Conservation (phyloP, 768 basidiomycete species). For the Phlegmacium glaucopus region DNA sequence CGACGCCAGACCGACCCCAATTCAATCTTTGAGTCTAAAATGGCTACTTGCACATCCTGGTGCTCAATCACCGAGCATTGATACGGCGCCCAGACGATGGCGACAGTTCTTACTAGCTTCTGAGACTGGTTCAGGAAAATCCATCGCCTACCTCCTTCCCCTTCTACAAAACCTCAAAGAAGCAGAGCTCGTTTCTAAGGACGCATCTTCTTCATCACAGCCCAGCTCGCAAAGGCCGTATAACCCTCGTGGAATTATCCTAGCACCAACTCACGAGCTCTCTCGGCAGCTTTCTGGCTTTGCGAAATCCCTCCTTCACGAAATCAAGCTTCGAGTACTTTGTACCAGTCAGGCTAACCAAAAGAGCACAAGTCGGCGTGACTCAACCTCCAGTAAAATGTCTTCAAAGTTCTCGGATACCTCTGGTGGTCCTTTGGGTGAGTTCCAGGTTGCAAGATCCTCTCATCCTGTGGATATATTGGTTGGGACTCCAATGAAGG, state of each 20-base stretch:
- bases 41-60: slow-evolving; percentile 44
- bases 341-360: slow-evolving; percentile 66
- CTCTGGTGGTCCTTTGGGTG: slow-evolving; percentile 8
- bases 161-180: slow-evolving; percentile 75
- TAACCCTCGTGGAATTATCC: slow-evolving; percentile 74
- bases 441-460: slow-evolving; percentile 11
- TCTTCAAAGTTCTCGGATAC: slow-evolving; percentile 26
- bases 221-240: slow-evolving; percentile 20
- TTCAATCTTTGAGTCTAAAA: slow-evolving; percentile 73
- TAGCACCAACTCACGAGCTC: slow-evolving; percentile 90
- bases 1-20: slow-evolving; percentile 61
- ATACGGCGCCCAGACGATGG: slow-evolving; percentile 18
- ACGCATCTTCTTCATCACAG: slow-evolving; percentile 8
- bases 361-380: slow-evolving; percentile 24
- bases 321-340: slow-evolving; percentile 70
- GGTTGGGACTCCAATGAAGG: slow-evolving; percentile 65
- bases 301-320: slow-evolving; percentile 73
- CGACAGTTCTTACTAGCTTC: slow-evolving; percentile 71
- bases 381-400: slow-evolving; percentile 51
- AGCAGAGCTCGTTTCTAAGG: too few relatives aligned
- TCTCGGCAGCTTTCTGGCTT: slow-evolving; percentile 73
- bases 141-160: slow-evolving; percentile 85
- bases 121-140: slow-evolving; percentile 90
- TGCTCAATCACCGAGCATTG: slow-evolving; percentile 9
- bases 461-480: slow-evolving; percentile 47